Percentiles rank a stretch among this genome's conserved stretches.
phyloP scores from a whole-genome alignment of 371 early-diverging fungal species.

The Nematocida sp. region DNA sequence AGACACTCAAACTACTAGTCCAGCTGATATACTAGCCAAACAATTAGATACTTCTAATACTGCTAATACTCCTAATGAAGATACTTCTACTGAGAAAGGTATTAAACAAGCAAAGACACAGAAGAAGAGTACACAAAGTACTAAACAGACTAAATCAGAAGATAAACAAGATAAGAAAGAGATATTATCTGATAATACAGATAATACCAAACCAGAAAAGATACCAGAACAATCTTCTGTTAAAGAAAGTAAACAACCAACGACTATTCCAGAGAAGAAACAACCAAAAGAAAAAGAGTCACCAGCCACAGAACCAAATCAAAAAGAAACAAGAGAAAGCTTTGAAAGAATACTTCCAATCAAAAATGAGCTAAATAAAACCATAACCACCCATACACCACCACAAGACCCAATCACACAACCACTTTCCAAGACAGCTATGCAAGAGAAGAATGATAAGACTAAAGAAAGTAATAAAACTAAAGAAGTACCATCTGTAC shows the following conservation, averaged over 20 bases:
- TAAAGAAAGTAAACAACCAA: too few species aligned
- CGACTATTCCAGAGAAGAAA: too few species aligned
- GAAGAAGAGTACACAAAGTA: neutral
- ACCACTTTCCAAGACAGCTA: neutral
- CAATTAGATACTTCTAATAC: neutral
- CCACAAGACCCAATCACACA: neutral
- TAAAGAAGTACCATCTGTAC: neutral
- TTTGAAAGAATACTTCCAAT: conserved; percentile 44
- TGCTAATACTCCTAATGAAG: neutral
- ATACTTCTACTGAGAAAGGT: neutral
- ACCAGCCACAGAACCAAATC: too few species aligned
- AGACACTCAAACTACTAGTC: too few species aligned
- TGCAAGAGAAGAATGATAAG: neutral
- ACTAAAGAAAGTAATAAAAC: neutral
- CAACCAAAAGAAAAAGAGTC: too few species aligned
- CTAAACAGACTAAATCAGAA: neutral
- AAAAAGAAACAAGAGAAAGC: conserved; percentile 1
- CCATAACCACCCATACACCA: neutral
- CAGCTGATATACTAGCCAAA: too few species aligned
- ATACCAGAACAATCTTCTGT: too few species aligned
- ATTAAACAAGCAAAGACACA: neutral
- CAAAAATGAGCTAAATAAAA: conserved; percentile 8
- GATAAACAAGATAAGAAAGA: conserved; percentile 7
- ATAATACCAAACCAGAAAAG: conserved; percentile 4
- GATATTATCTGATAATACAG: neutral